Base-by-base conservation (phyloP, 2,329 filamentous ascomycete genomes). In the Curvularia eragrostidis region DNA sequence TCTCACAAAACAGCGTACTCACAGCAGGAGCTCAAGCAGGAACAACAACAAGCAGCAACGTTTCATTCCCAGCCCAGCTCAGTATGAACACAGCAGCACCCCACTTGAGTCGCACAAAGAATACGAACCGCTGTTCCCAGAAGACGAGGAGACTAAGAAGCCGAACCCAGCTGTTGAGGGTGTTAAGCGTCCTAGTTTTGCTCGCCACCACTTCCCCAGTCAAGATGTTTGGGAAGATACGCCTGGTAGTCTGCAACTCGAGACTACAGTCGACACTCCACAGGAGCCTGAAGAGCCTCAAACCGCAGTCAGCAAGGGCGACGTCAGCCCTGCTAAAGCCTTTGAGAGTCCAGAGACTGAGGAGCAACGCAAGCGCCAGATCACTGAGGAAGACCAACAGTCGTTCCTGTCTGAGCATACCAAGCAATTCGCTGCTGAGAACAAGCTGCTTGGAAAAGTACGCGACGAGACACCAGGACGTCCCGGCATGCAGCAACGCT, bases 171-270 rank as follows among this genome's bases (percentile, higher is more conserved):
- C 82, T 30, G 79, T 79, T 30, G 82, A 87, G 57, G 83, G 83
- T 62, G 80, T 87, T 65, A 87, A 86, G 75, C 78, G 81, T 42
- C 80, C 81, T 26, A 80, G 78, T 51, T 73, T 82, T 56, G 78
- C 79, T 50, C 75, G 79, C 49, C 80, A 83, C 62, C 89, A 89
- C 61, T 99, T 99, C 77, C 95, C 95, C 1, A 97, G 93, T 76
- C 90, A 93, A 75, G 95, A 99, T 74, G 87, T 98, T 39, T 99
- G 95, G 95, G 95, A 99, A 79, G 96, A 99, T 75, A 89, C 92
- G 0, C 95, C 96, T 3, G 90, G 88, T 71, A 97, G 93, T 77
- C 83, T 91, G 51, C 88, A 95, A 70, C 87, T 86, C 48, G 80
- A 84, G 32, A 88, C 93, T 3, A 93, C 91, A 58, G 94, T 98